Base-by-base conservation (phyloP, 257 asterid species). In the Echium plantagineum region DNA sequence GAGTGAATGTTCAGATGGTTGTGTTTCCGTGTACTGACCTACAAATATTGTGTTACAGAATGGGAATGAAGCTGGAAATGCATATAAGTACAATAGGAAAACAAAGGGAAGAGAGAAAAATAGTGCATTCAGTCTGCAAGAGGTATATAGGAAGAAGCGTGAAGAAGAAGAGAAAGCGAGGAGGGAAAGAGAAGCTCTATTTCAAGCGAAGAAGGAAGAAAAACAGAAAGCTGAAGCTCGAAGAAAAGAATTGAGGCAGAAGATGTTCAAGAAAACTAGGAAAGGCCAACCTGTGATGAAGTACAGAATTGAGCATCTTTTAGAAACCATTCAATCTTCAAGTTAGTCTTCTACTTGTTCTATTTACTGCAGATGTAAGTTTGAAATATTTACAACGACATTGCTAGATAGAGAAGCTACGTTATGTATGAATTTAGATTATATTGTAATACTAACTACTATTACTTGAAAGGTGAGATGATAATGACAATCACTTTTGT, bases 221-320 rank as follows among this genome's bases (percentile, higher is more conserved):
- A 86, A 74, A 63, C 79, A 77, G 69, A 66, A 55, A 69, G 62
- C 84, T 17, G 90, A 81, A 78, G 77, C 80, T 60, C 77, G 79
- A 57, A 80, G 98, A 70, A 89, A 64, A 76, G 66, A 63, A 26
- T 60, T 74, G 48, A 84, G 85, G 81, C 83, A 70, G 80, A 93
- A 86, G 75, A 93, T 93, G 96, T 80, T 67, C 42, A 89, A 89
- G 91, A 93, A 84, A 77, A 93, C 98, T 1, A 84, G 60, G 77
- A 81, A 80, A 0, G 98, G 98, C 61, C 97, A 89, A 59, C 98
- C 98, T 6, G 94, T 89, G 35, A 88, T 93, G 97, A 93, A 83
- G 76, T 84, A 81, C 78, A 80, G 94, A 81, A 84, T 93, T n/a
- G 94, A 93, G 77, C 98, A 84, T 71, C 69, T 93, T 35, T 63